Conservation (phyloP, 805 yeast genomes). For the Lipomyces sp. region DNA sequence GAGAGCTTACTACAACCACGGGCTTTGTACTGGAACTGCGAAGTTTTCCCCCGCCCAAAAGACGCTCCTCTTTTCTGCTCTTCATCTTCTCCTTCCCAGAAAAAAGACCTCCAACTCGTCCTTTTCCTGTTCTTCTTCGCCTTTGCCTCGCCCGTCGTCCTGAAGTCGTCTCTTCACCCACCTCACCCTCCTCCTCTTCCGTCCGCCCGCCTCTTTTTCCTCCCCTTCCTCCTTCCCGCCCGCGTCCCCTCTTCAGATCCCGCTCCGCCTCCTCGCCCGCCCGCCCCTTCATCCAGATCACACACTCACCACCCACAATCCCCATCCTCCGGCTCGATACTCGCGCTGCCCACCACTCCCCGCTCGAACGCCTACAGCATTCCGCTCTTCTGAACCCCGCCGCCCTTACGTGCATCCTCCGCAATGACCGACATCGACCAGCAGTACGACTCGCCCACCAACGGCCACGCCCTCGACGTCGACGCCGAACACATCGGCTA, state of each 20-base stretch:
- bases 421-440: slow-evolving; percentile 18
- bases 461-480: not conserved
- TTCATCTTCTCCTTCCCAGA: not conserved
- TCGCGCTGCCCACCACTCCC: not conserved
- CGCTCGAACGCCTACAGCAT: not conserved
- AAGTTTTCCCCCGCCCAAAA: not conserved
- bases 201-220: not conserved
- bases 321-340: not conserved
- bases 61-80: not conserved
- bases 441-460: slow-evolving; percentile 11
- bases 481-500: not conserved
- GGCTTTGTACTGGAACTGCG: too few species aligned
- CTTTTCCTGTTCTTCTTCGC: not conserved
- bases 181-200: slow-evolving; percentile 2
- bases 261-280: not conserved
- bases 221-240: slow-evolving; percentile 2
- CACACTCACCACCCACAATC: too few species aligned
- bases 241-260: not conserved
- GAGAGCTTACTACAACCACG: too few species aligned
- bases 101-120: not conserved
- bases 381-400: not conserved
- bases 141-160: not conserved
- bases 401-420: not conserved
- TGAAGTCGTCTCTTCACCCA: slow-evolving; percentile 1
- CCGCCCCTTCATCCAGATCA: not conserved